Evolutionary conservation across 371 early-diverging fungal genomes (phyloP), one percentile per base, ranked within the genome.

Genomic region (Apophysomyces elegans): DNA sequence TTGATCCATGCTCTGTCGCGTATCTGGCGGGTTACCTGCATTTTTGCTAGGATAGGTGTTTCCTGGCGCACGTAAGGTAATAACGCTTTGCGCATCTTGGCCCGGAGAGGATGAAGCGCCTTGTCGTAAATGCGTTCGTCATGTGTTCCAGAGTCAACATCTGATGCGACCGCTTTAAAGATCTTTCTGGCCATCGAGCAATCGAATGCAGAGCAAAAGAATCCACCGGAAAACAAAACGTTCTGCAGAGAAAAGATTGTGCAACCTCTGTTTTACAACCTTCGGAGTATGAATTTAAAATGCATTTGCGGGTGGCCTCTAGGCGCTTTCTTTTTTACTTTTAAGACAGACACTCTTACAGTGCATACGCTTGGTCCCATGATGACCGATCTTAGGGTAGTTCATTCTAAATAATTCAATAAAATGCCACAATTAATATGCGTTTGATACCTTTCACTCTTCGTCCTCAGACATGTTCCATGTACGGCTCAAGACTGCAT

Each of bases 1-100:
- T 37, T 21, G 9, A 41, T 35, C 41, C 13, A 37, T 50, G 54
- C 44, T 9, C 56, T 37, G 26, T 9, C 37, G 46, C 8, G 6
- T 58, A 5, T 11, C 9, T 26, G 12, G 18, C 58, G 32, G 11
- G 11, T 66, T 77, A 87, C 88, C 84, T 88, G 88, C 70, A 88
- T 73, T 12, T 80, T 62, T 41, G 86, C 84, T 32, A 88, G 69
- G 54, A 79, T 69, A 57, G 84, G 83, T 12, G 88, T 86, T 65
- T 88, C 88, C 50, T 64, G 69, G 4, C 86, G 84, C 46, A 88
- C 72, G 26, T 80, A 63, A 7, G 88, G 88, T 32, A 86, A 50
- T 37, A 88, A 64, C 59, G 63, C 63, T n/a, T 78, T 79, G 43
- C 88, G 77, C 58, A 88, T 61, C 58, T 75, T 62, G 37, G 84